phyloP scores from a whole-genome alignment of 495 filamentous ascomycete species.

The Collariella sp. region DNA sequence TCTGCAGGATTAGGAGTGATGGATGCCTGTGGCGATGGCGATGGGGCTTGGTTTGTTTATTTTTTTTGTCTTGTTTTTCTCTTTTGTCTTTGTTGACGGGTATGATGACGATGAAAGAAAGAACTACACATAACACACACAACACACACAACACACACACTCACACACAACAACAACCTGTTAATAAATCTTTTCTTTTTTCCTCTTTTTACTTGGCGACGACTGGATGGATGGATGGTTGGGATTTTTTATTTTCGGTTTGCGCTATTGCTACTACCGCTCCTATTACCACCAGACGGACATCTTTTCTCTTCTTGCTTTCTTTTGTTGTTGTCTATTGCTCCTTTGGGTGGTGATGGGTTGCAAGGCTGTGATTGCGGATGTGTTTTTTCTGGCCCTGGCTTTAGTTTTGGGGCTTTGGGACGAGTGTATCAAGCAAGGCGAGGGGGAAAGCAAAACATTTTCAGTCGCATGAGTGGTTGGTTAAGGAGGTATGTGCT shows the following conservation, averaged over 20 bases:
- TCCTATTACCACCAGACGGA: background rate
- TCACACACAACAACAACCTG: background rate
- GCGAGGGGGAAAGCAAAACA: background rate
- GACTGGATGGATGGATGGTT: conserved; percentile 5
- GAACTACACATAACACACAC: background rate
- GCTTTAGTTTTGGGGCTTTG: background rate
- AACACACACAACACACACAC: background rate
- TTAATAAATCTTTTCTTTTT: background rate
- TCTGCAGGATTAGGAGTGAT: background rate
- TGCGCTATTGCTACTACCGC: background rate
- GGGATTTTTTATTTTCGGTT: background rate
- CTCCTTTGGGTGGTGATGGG: background rate
- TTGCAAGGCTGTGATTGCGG: no score
- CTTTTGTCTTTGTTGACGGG: background rate
- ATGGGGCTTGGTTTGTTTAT: background rate
- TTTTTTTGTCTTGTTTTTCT: background rate
- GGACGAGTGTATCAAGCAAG: background rate
- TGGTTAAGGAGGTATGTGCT: background rate
- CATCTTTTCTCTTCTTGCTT: background rate
- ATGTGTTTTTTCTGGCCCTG: background rate
- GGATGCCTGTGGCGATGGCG: background rate
- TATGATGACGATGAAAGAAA: conserved; percentile 5
- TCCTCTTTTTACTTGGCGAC: background rate
- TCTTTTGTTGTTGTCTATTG: background rate
- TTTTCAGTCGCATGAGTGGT: background rate